Conservation (phyloP, 257 asterid genomes). For the Capsicum chinense region DNA sequence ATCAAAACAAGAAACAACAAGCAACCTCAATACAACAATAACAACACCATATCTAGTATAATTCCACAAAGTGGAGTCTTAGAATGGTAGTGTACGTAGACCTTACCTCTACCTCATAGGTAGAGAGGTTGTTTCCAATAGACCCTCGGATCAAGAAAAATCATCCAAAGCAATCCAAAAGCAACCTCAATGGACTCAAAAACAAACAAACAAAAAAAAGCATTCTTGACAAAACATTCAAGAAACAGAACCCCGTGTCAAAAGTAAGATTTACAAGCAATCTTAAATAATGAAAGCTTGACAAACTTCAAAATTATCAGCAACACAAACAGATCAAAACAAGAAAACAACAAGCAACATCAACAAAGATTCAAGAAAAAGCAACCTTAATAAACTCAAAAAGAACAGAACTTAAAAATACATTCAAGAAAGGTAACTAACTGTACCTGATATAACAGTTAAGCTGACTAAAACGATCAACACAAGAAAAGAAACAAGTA, state of each 20-base stretch:
- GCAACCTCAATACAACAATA: too few species aligned
- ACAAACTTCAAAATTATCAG: not conserved
- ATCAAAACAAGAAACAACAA: not conserved
- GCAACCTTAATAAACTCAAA: not conserved
- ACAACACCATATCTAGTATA: too few species aligned
- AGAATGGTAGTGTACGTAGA: too few species aligned
- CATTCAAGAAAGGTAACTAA: constrained; percentile 33
- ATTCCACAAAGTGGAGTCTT: too few species aligned
- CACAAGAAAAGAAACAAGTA: constrained; percentile 30
- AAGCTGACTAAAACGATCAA: constrained; percentile 34
- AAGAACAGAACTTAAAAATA: too few species aligned
- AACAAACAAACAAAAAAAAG: too few species aligned
- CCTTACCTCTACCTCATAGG: too few species aligned
- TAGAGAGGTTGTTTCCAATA: too few species aligned
- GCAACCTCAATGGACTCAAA: too few species aligned
- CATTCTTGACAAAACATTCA: not conserved
- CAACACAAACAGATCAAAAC: too few species aligned
- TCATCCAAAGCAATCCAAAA: too few species aligned
- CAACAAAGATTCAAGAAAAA: constrained; percentile 26
- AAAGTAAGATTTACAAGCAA: not conserved
- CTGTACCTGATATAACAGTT: constrained; percentile 44
- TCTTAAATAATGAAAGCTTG: not conserved
- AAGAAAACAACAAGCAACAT: not conserved
- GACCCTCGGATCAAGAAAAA: too few species aligned
- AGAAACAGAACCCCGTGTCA: not conserved